Conservation (phyloP, 2,329 filamentous ascomycete genomes). For the Macroventuria anomochaeta region DNA sequence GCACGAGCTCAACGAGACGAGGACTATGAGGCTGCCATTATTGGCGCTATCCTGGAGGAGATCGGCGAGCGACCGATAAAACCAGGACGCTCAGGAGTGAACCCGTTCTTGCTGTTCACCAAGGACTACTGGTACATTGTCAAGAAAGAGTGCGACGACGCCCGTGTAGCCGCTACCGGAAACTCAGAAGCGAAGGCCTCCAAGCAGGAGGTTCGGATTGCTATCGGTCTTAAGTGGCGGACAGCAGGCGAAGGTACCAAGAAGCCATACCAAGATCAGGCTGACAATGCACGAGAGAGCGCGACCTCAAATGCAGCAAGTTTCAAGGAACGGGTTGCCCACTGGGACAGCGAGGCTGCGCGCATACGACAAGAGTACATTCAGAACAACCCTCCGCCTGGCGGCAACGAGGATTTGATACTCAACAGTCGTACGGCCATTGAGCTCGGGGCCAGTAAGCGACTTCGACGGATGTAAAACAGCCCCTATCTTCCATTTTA, state of each 20-base stretch:
- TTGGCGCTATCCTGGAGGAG: slow-evolving; percentile 61
- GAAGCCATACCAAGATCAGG: slow-evolving; percentile 78
- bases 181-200: slow-evolving; percentile 71
- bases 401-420: slow-evolving; percentile 37
- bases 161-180: slow-evolving; percentile 68
- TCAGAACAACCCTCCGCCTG: slow-evolving; percentile 42
- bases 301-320: slow-evolving; percentile 65
- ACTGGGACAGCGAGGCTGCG: slow-evolving; percentile 74
- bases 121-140: slow-evolving; percentile 72
- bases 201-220: slow-evolving; percentile 78
- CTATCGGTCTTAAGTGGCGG: slow-evolving; percentile 91
- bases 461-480: slow-evolving; percentile 37
- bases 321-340: slow-evolving; percentile 67
- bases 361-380: slow-evolving; percentile 54
- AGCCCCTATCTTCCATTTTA: background rate
- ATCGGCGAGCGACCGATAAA: slow-evolving; percentile 78
- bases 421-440: slow-evolving; percentile 48
- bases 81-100: slow-evolving; percentile 76
- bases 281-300: slow-evolving; percentile 70
- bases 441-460: slow-evolving; percentile 46
- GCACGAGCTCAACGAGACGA: slow-evolving; percentile 41
- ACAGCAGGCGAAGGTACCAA: slow-evolving; percentile 73
- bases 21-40: slow-evolving; percentile 64
- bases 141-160: slow-evolving; percentile 71
- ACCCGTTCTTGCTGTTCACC: slow-evolving; percentile 89